Percentiles rank a stretch among this genome's conserved stretches.
phyloP scores from a whole-genome alignment of 495 filamentous ascomycete genomes.

The Xylaria venustula region DNA sequence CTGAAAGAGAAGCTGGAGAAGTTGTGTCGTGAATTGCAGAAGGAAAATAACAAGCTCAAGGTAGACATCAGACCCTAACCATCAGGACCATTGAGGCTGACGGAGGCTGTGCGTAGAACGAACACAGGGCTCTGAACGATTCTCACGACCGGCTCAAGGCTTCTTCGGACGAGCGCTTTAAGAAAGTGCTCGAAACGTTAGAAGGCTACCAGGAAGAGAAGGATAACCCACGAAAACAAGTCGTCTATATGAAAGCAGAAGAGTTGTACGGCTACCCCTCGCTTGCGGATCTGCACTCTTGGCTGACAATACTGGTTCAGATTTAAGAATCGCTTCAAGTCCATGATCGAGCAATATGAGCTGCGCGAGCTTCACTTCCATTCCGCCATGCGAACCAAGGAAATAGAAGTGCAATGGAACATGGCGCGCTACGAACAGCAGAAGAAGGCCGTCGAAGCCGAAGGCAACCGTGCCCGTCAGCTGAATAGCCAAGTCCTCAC shows the following conservation, averaged over 20 bases:
- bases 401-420: conserved; percentile 92
- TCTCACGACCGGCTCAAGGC: conserved; percentile 77
- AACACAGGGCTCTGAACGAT: conserved; percentile 82
- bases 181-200: conserved; percentile 69
- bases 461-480: conserved; percentile 73
- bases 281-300: neutral
- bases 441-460: conserved; percentile 79
- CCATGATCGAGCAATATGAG: conserved; percentile 93
- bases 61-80: conserved; percentile 28
- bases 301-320: conserved; percentile 47
- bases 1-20: conserved; percentile 96
- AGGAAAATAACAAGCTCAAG: conserved; percentile 97
- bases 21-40: conserved; percentile 84
- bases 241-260: conserved; percentile 76
- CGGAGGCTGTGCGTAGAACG: conserved; percentile 60
- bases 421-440: conserved; percentile 84
- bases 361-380: conserved; percentile 89
- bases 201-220: conserved; percentile 77
- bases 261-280: conserved; percentile 64
- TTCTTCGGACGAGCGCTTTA: conserved; percentile 67
- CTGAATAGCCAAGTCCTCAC: conserved; percentile 90
- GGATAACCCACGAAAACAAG: conserved; percentile 71
- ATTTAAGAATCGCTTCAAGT: conserved; percentile 87
- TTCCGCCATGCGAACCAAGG: conserved; percentile 84
- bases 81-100: conserved; percentile 27